Base-by-base conservation (phyloP, 2,329 filamentous ascomycete genomes). In the Rhynchosporium secalis region DNA sequence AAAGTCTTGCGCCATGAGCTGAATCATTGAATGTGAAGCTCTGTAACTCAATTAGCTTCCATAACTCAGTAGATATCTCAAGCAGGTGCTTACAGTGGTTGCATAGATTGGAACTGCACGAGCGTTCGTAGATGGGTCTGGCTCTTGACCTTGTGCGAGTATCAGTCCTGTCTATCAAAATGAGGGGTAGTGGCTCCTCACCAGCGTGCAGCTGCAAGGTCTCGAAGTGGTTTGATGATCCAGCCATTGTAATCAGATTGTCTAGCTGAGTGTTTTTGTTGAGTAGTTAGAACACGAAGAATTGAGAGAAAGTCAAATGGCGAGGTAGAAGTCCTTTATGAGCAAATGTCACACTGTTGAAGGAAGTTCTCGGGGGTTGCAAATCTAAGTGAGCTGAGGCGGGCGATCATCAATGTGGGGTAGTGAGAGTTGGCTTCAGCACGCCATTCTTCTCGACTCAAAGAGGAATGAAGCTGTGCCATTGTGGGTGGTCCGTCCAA, bases 101-200 rank as follows among this genome's bases (percentile, higher is more conserved):
- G 94, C 92, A 75, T 98, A 98, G 75, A 99, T 98, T 59, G 95
- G 95, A 8, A 97, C 92, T 52, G 94, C 95, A 72, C 95, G 87
- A 31, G 95, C 84, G 64, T 96, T 94, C 65, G 94, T 96, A 2
- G 87, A 76, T 31, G 90, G 79, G 75, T 98, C 95, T 29, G 91
- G 86, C 71, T 87, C 82, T 70, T 96, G 91, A 65, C 92, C 96
- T 64, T 46, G 3, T 49, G 52, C n/a, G 8, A 8, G 6, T 40
- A 55, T 68, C 55, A 70, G 67, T 43, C 43, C 64, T 45, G 49
- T 54, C 54, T 58, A 20, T 46, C 47, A 31, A 46, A 47, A 28
- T 38, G 56, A 52, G 51, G 43, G 60, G 58, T 49, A 43, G 26
- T 5, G 49, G 20, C 20, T 20, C 43, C 62, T 80, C 72, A 85